Conservation (phyloP, 768 basidiomycete species). For the Podaxis sp. region DNA sequence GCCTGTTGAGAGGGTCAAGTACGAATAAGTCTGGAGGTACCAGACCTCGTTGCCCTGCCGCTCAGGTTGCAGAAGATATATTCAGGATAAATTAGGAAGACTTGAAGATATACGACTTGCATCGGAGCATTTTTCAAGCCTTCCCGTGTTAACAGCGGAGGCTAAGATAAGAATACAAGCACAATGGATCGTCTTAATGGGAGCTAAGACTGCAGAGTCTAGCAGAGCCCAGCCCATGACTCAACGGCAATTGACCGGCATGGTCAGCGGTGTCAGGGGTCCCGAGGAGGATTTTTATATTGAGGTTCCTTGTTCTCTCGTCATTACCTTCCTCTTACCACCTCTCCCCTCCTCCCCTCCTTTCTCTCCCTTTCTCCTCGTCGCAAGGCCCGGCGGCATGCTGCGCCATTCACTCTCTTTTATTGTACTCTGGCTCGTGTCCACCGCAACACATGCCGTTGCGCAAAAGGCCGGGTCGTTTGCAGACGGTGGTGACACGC, state of each 20-base stretch:
- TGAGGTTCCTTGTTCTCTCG: neutral
- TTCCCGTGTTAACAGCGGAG: too few relatives aligned
- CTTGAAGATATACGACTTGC: too few relatives aligned
- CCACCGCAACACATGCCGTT: conserved; percentile 26
- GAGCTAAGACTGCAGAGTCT: neutral
- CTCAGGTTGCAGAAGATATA: too few relatives aligned
- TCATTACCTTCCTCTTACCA: neutral
- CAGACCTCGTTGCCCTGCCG: too few relatives aligned
- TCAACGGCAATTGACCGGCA: neutral
- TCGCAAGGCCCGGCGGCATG: conserved; percentile 7
- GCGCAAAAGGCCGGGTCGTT: conserved; percentile 43
- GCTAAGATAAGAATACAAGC: too few relatives aligned
- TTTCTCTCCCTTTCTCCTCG: conserved; percentile 13
- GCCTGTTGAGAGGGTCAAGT: too few relatives aligned
- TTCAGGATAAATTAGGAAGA: too few relatives aligned
- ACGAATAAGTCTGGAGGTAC: too few relatives aligned
- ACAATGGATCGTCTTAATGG: too few relatives aligned
- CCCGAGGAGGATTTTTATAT: neutral
- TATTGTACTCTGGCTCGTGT: conserved; percentile 45
- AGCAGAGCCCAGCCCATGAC: too few relatives aligned
- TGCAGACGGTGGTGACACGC: conserved; percentile 42
- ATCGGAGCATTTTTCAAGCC: too few relatives aligned
- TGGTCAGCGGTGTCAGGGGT: neutral
- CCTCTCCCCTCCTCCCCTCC: neutral
- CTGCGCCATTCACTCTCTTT: conserved; percentile 28